phyloP scores from a whole-genome alignment of 352 stramenopile genomes.

The Phytophthora pisi region DNA sequence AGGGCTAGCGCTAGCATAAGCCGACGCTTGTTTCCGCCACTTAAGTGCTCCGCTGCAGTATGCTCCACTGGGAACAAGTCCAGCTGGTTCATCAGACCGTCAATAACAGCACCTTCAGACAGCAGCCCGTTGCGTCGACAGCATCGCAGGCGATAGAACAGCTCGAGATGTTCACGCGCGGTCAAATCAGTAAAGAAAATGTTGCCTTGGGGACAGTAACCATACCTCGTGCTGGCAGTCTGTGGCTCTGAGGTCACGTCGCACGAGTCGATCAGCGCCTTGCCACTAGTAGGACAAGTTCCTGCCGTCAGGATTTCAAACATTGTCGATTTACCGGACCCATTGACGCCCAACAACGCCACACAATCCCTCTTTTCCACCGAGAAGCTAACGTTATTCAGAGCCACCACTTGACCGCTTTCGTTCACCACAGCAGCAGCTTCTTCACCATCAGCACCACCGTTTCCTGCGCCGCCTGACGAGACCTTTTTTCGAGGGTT shows the following conservation, averaged over 20 bases:
- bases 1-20: slow-evolving; percentile 81
- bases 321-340: slow-evolving; percentile 97
- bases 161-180: slow-evolving; percentile 74
- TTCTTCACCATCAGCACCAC: slow-evolving; percentile 6
- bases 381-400: slow-evolving; percentile 80
- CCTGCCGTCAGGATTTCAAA: slow-evolving; percentile 96
- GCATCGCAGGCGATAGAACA: slow-evolving; percentile 68
- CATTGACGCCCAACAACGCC: slow-evolving; percentile 94
- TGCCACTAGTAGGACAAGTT: slow-evolving; percentile 72
- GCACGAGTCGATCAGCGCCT: slow-evolving; percentile 56
- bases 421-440: slow-evolving; percentile 40
- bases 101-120: slow-evolving; percentile 39
- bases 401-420: slow-evolving; percentile 65
- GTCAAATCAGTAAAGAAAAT: slow-evolving; percentile 76
- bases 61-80: slow-evolving; percentile 69
- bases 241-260: slow-evolving; percentile 68
- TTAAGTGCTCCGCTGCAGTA: slow-evolving; percentile 65
- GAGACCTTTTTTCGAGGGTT: slow-evolving; percentile 40
- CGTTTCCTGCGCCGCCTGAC: not conserved
- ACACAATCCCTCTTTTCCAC: slow-evolving; percentile 92
- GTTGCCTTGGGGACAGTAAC: slow-evolving; percentile 86
- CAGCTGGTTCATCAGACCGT: slow-evolving; percentile 56
- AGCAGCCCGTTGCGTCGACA: slow-evolving; percentile 27
- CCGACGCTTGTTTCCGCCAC: slow-evolving; percentile 82
- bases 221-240: slow-evolving; percentile 56